Percentiles rank a stretch among this genome's conserved stretches.
These are phyloP conservation scores for Zarea fungicola DNA, from an alignment of 2,329 filamentous ascomycete species.

Conservation along the genomic window DNA sequence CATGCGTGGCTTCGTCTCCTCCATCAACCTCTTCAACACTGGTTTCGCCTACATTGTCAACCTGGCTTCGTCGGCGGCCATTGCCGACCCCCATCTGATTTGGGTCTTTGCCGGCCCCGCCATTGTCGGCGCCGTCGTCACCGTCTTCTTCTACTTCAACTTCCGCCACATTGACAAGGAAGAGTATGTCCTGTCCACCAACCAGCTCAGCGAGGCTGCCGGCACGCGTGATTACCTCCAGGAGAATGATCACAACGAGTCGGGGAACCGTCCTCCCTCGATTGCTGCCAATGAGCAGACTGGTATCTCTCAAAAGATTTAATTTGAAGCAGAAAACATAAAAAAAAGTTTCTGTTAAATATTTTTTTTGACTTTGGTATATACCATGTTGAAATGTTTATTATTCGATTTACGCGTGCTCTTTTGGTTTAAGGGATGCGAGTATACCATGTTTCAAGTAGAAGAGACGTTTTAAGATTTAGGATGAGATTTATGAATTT, in stretches of 20 bases:
- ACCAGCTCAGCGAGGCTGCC: conserved; percentile 19
- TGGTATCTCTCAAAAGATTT: conserved; percentile 10
- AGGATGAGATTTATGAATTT: no score
- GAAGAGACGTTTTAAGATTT: no score
- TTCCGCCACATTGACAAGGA: conserved; percentile 22
- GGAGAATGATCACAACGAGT: conserved; percentile 11
- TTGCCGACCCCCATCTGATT: conserved; percentile 44
- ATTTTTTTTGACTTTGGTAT: no score
- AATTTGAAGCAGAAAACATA: background rate
- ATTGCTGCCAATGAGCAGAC: conserved; percentile 10
- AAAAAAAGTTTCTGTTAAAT: no score
- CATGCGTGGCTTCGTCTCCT: conserved; percentile 47
- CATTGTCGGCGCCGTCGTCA: conserved; percentile 39
- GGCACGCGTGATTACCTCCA: conserved; percentile 9
- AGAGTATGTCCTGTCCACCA: conserved; percentile 21
- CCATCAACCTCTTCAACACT: conserved; percentile 43
- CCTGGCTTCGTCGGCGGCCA: conserved; percentile 38
- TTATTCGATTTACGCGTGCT: no score
- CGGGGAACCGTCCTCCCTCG: conserved; percentile 8
- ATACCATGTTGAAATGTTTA: no score
- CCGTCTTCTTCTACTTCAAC: conserved; percentile 32
- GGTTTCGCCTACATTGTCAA: conserved; percentile 42
- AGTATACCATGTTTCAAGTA: no score
- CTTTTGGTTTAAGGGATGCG: no score
- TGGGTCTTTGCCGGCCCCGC: conserved; percentile 46